Base-by-base conservation (phyloP, 306 rosid species). In the Sesbania bispinosa region DNA sequence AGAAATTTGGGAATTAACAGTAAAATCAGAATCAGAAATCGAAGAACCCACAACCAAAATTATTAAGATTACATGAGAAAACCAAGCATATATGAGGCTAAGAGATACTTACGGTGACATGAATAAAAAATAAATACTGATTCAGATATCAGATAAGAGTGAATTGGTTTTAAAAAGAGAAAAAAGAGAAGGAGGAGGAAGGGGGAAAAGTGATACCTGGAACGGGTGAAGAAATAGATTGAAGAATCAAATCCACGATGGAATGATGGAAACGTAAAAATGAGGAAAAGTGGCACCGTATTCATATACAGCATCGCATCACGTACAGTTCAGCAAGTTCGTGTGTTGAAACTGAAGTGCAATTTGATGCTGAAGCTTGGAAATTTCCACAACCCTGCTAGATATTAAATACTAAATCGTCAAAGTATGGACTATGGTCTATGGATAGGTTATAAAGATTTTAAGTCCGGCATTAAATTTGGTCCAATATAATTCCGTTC, bases 211-310 rank as follows among this genome's bases (percentile, higher is more conserved):
- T 3, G 32, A 18, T 7, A 33, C 24, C 19, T 29, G 66, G 38
- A 61, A 73, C 62, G 19, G 54, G 55, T 4, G 51, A 57, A 62
- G 43, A 51, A 48, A 39, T 6, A 36, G 20, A 65, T 27, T 18
- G 16, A 1, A 26, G 43, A 29, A 54, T 55, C 4, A 5, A 62
- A 48, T 62, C 33, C 32, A 38, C 1, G 11, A 21, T 62, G 24
- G 54, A n/a, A 20, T 10, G 9, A 19, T 4, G 67, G 27, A 38
- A 62, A 62, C 67, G 30, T 60, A 10, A 60, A 60, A 33, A 60
- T 19, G 55, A 1, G 77, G 53, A 9, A 79, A 72, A 58, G 26
- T 29, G 57, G 67, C 41, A 58, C 47, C 21, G 62, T 10, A 21
- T 21, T 57, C 3, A 13, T 18, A 45, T 19, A n/a, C 14, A 67